Percentiles rank a stretch among this genome's conserved stretches.
phyloP scores from a whole-genome alignment of 352 stramenopile genomes.

The Phytopythium oedochilum region DNA sequence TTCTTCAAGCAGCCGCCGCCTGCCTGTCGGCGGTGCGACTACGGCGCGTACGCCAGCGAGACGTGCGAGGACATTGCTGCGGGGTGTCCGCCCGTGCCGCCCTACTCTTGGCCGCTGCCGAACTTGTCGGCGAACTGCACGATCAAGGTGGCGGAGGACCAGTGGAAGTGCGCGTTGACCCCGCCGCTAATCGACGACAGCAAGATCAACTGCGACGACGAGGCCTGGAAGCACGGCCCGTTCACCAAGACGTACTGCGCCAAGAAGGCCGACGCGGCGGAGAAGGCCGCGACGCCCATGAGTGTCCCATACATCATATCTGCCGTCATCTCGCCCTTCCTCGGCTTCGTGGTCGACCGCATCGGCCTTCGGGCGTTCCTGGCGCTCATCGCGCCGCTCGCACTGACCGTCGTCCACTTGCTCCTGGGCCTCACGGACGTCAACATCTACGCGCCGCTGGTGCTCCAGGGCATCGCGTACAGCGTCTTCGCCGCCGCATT shows the following conservation, averaged over 20 bases:
- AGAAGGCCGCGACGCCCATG: slow-evolving; percentile 84
- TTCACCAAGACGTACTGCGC: slow-evolving; percentile 54
- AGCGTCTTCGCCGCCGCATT: slow-evolving; percentile 90
- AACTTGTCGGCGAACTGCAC: slow-evolving; percentile 69
- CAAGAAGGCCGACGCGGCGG: slow-evolving; percentile 54
- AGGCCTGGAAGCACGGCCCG: slow-evolving; percentile 62
- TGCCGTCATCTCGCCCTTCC: slow-evolving; percentile 81
- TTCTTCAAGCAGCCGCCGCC: slow-evolving; percentile 71
- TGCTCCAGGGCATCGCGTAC: slow-evolving; percentile 91
- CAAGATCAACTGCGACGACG: slow-evolving; percentile 76
- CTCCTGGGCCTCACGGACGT: slow-evolving; percentile 74
- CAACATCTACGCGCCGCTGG: slow-evolving; percentile 78
- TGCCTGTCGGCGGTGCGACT: slow-evolving; percentile 46
- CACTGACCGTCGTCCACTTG: slow-evolving; percentile 83
- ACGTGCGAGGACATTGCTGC: slow-evolving; percentile 48
- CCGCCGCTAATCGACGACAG: slow-evolving; percentile 60
- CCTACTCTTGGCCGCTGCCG: slow-evolving; percentile 69
- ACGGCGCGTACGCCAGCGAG: slow-evolving; percentile 43
- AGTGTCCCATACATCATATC: slow-evolving; percentile 92
- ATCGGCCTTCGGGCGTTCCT: slow-evolving; percentile 84
- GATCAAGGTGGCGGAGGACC: slow-evolving; percentile 53
- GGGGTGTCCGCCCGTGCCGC: slow-evolving; percentile 57
- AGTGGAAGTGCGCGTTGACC: slow-evolving; percentile 45
- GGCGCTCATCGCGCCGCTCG: slow-evolving; percentile 62
- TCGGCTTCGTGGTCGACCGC: slow-evolving; percentile 90